Evolutionary conservation across 768 basidiomycete genomes (phyloP), one percentile per base, ranked within the genome.

Genomic region (Rhizopogon rudus): DNA sequence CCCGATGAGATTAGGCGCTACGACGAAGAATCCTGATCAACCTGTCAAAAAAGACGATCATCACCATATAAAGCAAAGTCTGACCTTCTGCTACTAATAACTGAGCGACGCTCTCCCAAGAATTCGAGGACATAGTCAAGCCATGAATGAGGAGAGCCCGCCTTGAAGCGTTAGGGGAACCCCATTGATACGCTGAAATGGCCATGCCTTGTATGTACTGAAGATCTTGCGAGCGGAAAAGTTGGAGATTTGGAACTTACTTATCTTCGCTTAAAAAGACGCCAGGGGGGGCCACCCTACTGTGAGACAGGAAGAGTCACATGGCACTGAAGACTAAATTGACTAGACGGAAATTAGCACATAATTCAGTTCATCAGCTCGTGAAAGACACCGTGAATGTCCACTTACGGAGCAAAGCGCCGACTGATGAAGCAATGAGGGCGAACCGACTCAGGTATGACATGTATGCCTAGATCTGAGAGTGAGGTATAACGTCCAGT

Each of bases 231-330:
- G 20, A 35, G 5, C 35, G 8, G 17, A 22, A 10, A 35, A 37
- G 8, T 31, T 20, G 14, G 16, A 29, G 55, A 57, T 84, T 10
- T 83, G 81, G 82, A 82, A 83, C 60, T 83, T 79, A 77, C 25
- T 25, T 25, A 10, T 14, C 31, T 20, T 13, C 31, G 6, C 17
- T 48, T 20, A 46, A 46, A 17, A 33, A 17, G 13, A 31, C 25
- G 4, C 4, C 25, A 25, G 25, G 25, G 25, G 2, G 2, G 20
- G 20, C 20, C 20, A 25, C 25, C 25, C 25, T 25, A 25, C 25
- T 25, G 25, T 25, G 25, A 3, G 25, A 25, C 25, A 25, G 25
- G 25, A 25, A 25, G 2, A 25, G 4, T 25, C 25, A 25, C 4
- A 25, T 25, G 25, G 3, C 25, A 3, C 25, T 25, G 25, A 25